Base-by-base conservation (phyloP, 495 filamentous ascomycete genomes). In the Rhizodiscina lignyota region DNA sequence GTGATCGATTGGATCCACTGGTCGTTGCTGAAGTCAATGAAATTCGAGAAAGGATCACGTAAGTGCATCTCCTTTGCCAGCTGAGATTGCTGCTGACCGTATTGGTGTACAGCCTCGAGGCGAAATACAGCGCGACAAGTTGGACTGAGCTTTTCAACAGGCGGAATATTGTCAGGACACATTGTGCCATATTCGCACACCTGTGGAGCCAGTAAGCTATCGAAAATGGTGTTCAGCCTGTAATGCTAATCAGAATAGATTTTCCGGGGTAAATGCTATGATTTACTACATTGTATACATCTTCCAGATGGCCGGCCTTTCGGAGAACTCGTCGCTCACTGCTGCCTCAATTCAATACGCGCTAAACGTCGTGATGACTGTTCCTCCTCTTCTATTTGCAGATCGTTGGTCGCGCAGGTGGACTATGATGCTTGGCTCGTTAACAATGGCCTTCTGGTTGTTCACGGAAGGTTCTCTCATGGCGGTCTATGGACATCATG, bases 201-300 rank as follows among this genome's bases (percentile, higher is more conserved):
- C 78, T 87, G 48, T 85, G 81, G 81, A 77, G 74, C 17, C 81
- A 87, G 45, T n/a, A n/a, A n/a, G n/a, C n/a, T n/a, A n/a, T n/a
- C n/a, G n/a, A n/a, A n/a, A n/a, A n/a, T n/a, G n/a, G n/a, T n/a
- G n/a, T n/a, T n/a, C n/a, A n/a, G n/a, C n/a, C n/a, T n/a, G n/a
- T n/a, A n/a, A n/a, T n/a, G n/a, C n/a, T n/a, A n/a, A n/a, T n/a
- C n/a, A n/a, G n/a, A n/a, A n/a, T n/a, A n/a, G n/a, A n/a, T n/a
- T 60, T 85, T n/a, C 77, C 0, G 81, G 80, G 10, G 82, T 82
- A 73, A 85, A 83, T 48, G 77, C 82, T 5, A 83, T 84, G 77
- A 83, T 83, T 70, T 20, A 38, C 43, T 53, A 69, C 39, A 62
- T 65, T 24, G 60, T 52, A 22, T 51, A 46, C 31, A 43, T 52